Evolutionary conservation across 345 rosid genomes (phyloP).

Genomic region (Gossypium stocksii): DNA sequence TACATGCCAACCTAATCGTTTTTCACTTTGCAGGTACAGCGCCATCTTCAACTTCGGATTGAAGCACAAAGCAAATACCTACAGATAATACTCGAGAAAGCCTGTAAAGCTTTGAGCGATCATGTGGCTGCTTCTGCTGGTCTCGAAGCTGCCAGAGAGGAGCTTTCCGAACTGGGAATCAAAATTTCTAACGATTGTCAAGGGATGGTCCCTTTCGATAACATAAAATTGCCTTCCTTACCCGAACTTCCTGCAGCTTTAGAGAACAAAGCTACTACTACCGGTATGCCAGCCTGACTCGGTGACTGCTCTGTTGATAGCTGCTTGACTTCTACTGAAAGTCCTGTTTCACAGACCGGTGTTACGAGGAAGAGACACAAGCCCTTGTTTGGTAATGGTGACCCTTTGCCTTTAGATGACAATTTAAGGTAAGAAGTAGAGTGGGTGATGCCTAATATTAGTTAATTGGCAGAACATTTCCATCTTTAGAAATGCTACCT

Average conservation of each 20-base stretch:
- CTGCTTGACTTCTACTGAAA: slow-evolving; percentile 63
- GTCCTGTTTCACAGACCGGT: slow-evolving; percentile 47
- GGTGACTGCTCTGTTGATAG: slow-evolving; percentile 74
- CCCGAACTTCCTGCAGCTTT: slow-evolving; percentile 63
- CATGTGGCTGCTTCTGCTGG: slow-evolving; percentile 65
- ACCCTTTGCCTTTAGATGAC: slow-evolving; percentile 42
- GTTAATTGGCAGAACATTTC: slow-evolving; percentile 25
- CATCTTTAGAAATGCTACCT: slow-evolving; percentile 23
- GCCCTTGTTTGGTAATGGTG: slow-evolving; percentile 47
- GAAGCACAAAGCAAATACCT: slow-evolving; percentile 89
- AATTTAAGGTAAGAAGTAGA: slow-evolving; percentile 54
- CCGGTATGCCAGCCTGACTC: slow-evolving; percentile 33
- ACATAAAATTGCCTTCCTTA: slow-evolving; percentile 44
- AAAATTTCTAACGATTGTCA: slow-evolving; percentile 58
- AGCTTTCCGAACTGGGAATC: slow-evolving; percentile 77
- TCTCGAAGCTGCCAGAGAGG: slow-evolving; percentile 78
- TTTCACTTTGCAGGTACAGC: slow-evolving; percentile 64
- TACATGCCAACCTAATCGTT: not conserved
- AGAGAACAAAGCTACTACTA: slow-evolving; percentile 41
- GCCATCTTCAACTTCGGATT: slow-evolving; percentile 76
- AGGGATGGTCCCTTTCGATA: slow-evolving; percentile 43
- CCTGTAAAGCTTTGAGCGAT: slow-evolving; percentile 74
- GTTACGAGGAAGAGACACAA: slow-evolving; percentile 61
- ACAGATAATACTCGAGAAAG: slow-evolving; percentile 85
- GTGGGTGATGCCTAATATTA: slow-evolving; percentile 66